These are phyloP conservation scores for Eucalyptus victrix DNA, from an alignment of 345 rosid species.

Conservation along the genomic window DNA sequence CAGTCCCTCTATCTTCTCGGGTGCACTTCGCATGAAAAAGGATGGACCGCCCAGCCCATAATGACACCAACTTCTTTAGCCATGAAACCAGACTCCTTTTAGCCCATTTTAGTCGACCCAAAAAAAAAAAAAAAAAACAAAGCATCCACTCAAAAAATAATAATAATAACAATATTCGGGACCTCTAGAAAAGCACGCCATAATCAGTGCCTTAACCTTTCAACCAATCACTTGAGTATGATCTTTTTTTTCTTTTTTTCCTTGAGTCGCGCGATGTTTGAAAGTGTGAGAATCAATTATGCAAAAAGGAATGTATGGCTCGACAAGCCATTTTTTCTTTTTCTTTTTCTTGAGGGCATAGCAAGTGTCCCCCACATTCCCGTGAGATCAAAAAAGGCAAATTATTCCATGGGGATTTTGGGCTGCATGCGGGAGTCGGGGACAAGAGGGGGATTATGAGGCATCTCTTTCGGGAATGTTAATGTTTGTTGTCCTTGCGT, in stretches of 20 bases:
- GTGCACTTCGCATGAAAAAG: not conserved
- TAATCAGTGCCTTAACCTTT: not conserved
- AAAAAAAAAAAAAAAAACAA: not conserved
- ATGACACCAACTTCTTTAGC: not conserved
- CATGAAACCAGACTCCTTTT: not conserved
- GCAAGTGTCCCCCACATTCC: not conserved
- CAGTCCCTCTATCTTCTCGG: not conserved
- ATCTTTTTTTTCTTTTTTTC: accelerated
- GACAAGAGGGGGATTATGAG: not conserved
- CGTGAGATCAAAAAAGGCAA: not conserved
- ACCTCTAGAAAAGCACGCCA: not conserved
- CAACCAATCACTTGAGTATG: not conserved
- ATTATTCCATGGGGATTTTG: not conserved
- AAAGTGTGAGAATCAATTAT: not conserved
- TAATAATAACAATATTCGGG: not conserved
- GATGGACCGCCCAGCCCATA: not conserved
- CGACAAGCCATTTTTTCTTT: not conserved
- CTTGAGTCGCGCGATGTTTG: no score
- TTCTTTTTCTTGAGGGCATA: not conserved
- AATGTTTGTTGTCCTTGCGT: not conserved
- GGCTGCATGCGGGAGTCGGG: not conserved
- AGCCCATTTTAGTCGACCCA: not conserved
- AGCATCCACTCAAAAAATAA: not conserved
- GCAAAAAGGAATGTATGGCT: not conserved
- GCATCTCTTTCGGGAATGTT: not conserved